Evolutionary conservation across 2,329 filamentous ascomycete species (phyloP).

Genomic region (Cytospora mali): DNA sequence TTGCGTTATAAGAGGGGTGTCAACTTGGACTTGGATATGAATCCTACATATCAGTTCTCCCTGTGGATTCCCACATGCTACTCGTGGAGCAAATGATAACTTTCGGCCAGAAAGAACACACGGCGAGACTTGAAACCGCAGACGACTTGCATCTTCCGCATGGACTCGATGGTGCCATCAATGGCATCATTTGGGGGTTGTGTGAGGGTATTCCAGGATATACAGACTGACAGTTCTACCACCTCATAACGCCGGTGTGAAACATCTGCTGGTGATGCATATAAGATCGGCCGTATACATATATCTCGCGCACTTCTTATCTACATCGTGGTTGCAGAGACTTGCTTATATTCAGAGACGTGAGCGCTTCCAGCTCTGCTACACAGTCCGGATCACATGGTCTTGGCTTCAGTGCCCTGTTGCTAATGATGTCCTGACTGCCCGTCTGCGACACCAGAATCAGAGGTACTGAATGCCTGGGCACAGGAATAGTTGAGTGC

Average conservation of each 20-base stretch:
- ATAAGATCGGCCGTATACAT: no score
- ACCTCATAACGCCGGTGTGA: background rate
- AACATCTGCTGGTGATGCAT: no score
- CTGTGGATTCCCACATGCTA: background rate
- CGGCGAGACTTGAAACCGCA: background rate
- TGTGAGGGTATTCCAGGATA: background rate
- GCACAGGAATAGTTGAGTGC: no score
- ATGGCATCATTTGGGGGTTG: background rate
- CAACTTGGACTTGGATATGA: background rate
- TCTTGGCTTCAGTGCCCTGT: background rate
- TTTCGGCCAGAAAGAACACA: background rate
- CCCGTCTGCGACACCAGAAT: background rate
- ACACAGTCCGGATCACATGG: no score
- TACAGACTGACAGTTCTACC: background rate
- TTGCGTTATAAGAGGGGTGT: conserved; percentile 28
- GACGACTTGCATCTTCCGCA: background rate
- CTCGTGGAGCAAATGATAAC: background rate
- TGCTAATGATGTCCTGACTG: background rate
- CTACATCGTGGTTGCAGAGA: no score
- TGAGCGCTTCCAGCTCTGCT: no score
- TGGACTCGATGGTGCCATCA: background rate
- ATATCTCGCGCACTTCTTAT: no score
- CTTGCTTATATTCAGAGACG: no score
- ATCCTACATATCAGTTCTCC: conserved; percentile 2
- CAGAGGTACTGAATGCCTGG: no score